Conservation (phyloP, 352 stramenopile species). For the Paralagenidium karlingii region DNA sequence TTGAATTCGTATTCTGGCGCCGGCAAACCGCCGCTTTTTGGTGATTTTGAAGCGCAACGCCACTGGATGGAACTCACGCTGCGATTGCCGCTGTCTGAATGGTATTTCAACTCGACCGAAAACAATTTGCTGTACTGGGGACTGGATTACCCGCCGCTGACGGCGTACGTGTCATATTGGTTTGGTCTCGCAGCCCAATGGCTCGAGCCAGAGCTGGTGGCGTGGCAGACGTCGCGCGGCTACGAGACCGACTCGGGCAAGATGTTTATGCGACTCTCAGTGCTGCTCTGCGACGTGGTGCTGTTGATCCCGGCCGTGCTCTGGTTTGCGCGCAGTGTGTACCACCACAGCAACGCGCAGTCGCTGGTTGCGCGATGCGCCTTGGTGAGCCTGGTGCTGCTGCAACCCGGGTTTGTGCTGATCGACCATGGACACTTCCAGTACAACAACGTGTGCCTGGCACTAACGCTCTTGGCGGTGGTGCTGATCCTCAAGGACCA, state of each 20-base stretch:
- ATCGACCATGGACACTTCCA: conserved; percentile 99
- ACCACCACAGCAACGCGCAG: conserved; percentile 10
- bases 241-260: conserved; percentile 81
- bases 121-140: conserved; percentile 97
- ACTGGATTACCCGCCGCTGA: conserved; percentile 96
- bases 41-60: conserved; percentile 97
- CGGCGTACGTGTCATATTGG: conserved; percentile 81
- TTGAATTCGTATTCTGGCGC: conserved; percentile 76
- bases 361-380: conserved; percentile 47
- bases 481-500: conserved; percentile 57
- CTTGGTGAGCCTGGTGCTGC: conserved; percentile 53
- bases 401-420: conserved; percentile 85
- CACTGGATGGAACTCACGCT: conserved; percentile 99
- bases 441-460: conserved; percentile 98
- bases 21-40: conserved; percentile 77
- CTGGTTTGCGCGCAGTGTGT: conserved; percentile 28
- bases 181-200: conserved; percentile 65
- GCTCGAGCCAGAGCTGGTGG: conserved; percentile 82
- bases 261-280: conserved; percentile 86
- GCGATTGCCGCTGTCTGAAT: conserved; percentile 86
- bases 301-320: conserved; percentile 80
- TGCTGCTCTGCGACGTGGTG: conserved; percentile 87
- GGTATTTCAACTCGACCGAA: conserved; percentile 87
- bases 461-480: conserved; percentile 62
- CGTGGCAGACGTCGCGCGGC: conserved; percentile 57